Percentiles rank a stretch among this genome's conserved stretches.
Conservation (phyloP, 768 basidiomycete genomes). For the Chalciporus pseudorubinellus region DNA sequence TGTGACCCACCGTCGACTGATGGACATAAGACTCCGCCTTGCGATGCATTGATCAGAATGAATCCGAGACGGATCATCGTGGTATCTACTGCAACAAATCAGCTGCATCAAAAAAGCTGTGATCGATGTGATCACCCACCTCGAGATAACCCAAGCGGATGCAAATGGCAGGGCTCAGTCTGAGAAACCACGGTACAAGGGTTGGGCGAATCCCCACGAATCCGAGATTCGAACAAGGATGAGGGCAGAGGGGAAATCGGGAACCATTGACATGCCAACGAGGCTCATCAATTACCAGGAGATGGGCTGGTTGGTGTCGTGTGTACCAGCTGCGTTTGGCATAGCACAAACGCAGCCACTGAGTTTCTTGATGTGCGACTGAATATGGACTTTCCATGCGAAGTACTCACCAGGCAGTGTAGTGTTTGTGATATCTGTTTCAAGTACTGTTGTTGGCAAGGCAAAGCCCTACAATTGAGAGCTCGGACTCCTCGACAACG, state of each 20-base stretch:
- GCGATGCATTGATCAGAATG: too few species aligned
- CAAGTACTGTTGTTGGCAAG: background rate
- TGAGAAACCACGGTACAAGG: constrained; percentile 4
- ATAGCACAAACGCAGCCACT: background rate
- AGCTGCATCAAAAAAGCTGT: constrained; percentile 12
- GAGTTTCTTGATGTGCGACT: constrained; percentile 2
- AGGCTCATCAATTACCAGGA: constrained; percentile 14
- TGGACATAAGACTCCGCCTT: background rate
- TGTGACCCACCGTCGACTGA: too few species aligned
- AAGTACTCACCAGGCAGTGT: background rate
- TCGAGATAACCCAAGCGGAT: constrained; percentile 10
- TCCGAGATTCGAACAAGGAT: constrained; percentile 14
- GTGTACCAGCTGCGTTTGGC: too few species aligned
- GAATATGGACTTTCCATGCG: constrained; percentile 4
- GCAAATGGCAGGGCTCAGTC: constrained; percentile 1
- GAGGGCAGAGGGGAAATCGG: constrained; percentile 19
- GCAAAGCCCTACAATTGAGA: background rate
- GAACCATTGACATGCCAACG: constrained; percentile 23
- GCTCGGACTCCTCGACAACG: constrained; percentile 1
- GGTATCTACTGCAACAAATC: background rate
- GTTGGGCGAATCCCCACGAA: constrained; percentile 6
- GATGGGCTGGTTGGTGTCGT: too few species aligned
- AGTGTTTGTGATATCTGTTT: background rate
- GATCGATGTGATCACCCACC: background rate
- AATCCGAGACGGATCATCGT: constrained; percentile 1